Evolutionary conservation across 176 grass and related monocot species (phyloP).

Genomic region (Aechmea fasciata): DNA sequence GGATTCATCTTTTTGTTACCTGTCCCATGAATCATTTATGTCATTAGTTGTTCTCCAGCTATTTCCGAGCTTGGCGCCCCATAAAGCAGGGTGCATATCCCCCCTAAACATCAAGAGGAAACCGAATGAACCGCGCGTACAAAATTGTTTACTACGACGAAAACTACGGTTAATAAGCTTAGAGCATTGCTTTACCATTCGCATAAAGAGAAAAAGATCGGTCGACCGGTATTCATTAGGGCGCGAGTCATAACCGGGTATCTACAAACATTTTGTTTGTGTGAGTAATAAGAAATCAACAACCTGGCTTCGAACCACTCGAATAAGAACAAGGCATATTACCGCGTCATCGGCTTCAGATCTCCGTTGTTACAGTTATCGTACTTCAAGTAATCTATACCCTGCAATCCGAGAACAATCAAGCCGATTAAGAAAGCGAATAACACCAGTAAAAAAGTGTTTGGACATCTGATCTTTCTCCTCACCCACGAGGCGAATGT

Average conservation of each 20-base stretch:
- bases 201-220: conserved; percentile 69
- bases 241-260: conserved; percentile 85
- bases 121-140: neutral
- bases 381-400: conserved; percentile 89
- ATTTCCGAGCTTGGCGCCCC: conserved; percentile 69
- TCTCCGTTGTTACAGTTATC: conserved; percentile 92
- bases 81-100: conserved; percentile 82
- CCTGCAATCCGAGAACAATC: conserved; percentile 27
- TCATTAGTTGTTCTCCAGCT: conserved; percentile 86
- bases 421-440: neutral
- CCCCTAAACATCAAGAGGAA: conserved; percentile 39
- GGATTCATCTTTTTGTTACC: conserved; percentile 18
- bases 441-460: neutral
- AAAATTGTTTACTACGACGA: neutral
- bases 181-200: conserved; percentile 45
- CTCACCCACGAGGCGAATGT: conserved; percentile 88
- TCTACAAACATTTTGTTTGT: conserved; percentile 25
- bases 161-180: neutral
- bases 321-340: neutral
- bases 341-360: conserved; percentile 58
- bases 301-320: neutral
- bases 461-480: neutral
- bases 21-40: conserved; percentile 76
- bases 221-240: conserved; percentile 42
- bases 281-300: neutral